Evolutionary conservation across 257 asterid species (phyloP).

Genomic region (Salvia splendens): DNA sequence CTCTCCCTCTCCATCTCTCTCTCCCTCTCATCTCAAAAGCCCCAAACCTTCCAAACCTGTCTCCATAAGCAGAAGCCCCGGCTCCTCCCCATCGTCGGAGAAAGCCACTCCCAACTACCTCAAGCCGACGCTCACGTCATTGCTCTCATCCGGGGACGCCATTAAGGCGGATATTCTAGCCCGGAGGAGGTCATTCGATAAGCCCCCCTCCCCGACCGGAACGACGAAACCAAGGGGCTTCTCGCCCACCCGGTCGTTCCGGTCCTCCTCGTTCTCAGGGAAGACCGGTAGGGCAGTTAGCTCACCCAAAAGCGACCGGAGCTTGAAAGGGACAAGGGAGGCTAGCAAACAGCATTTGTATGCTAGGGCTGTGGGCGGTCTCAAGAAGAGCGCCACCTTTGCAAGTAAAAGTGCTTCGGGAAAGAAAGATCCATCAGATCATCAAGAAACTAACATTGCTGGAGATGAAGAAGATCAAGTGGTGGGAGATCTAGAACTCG

Average conservation of each 20-base stretch:
- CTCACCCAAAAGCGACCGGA: constrained; percentile 39
- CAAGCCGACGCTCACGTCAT: constrained; percentile 49
- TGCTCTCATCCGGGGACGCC: constrained; percentile 30
- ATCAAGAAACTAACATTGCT: constrained; percentile 28
- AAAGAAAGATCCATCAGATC: constrained; percentile 26
- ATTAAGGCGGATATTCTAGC: constrained; percentile 29
- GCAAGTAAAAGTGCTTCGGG: constrained; percentile 34
- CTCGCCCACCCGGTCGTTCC: constrained; percentile 45
- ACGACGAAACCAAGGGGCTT: constrained; percentile 33
- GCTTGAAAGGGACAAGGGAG: constrained; percentile 41
- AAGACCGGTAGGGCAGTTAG: constrained; percentile 4
- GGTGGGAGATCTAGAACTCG: constrained; percentile 24
- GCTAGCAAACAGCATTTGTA: constrained; percentile 38
- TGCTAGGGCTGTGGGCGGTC: constrained; percentile 35
- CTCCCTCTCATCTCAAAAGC: constrained; percentile 1
- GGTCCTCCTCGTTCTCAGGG: constrained; percentile 45
- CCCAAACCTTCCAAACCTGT: constrained; percentile 34
- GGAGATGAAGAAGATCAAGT: constrained; percentile 15
- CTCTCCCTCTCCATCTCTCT: constrained; percentile 41
- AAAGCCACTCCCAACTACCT: constrained; percentile 52
- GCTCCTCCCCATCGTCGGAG: constrained; percentile 33
- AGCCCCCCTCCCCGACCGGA: constrained; percentile 49
- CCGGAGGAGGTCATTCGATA: constrained; percentile 63
- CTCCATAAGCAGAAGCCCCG: constrained; percentile 30
- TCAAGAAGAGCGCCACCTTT: constrained; percentile 31